Evolutionary conservation across 169 alveolate species (phyloP).

Genomic region (Babesia bigemina): DNA sequence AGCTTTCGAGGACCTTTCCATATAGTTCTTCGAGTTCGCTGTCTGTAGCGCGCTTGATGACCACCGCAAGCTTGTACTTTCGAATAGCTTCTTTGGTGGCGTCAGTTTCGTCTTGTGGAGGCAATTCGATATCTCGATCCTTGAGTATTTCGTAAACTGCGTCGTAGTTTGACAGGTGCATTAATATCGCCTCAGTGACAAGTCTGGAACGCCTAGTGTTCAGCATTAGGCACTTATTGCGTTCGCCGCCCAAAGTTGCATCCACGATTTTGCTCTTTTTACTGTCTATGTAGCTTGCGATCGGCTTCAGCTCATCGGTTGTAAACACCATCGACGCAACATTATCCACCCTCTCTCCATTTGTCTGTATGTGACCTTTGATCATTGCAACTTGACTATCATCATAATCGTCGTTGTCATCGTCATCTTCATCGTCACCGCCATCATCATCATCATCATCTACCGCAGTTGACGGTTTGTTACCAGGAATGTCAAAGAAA

Average conservation of each 20-base stretch:
- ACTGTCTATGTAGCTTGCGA: slow-evolving; percentile 1
- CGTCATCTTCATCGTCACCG: not conserved
- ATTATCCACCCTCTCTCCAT: not conserved
- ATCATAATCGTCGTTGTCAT: not conserved
- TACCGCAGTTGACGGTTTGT: not conserved
- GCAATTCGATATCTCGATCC: slow-evolving; percentile 21
- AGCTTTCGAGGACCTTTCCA: slow-evolving; percentile 20
- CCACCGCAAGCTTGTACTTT: slow-evolving; percentile 20
- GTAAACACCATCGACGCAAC: slow-evolving; percentile 46
- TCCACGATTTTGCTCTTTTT: slow-evolving; percentile 4
- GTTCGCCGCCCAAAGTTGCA: slow-evolving; percentile 15
- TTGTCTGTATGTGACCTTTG: not conserved
- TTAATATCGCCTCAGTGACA: slow-evolving; percentile 27
- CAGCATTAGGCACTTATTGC: slow-evolving; percentile 21
- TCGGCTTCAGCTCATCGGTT: slow-evolving; percentile 9
- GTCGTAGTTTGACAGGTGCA: slow-evolving; percentile 53
- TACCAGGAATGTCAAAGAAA: no score
- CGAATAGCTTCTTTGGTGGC: slow-evolving; percentile 31
- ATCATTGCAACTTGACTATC: not conserved
- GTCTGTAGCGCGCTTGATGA: slow-evolving; percentile 29
- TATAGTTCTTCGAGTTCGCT: slow-evolving; percentile 31
- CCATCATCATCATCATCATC: not conserved
- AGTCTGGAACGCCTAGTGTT: slow-evolving; percentile 12
- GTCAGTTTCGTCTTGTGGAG: slow-evolving; percentile 2
- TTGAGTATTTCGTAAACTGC: slow-evolving; percentile 31